Evolutionary conservation across 2,329 filamentous ascomycete genomes (phyloP).

Genomic region (Fusarium sp.): DNA sequence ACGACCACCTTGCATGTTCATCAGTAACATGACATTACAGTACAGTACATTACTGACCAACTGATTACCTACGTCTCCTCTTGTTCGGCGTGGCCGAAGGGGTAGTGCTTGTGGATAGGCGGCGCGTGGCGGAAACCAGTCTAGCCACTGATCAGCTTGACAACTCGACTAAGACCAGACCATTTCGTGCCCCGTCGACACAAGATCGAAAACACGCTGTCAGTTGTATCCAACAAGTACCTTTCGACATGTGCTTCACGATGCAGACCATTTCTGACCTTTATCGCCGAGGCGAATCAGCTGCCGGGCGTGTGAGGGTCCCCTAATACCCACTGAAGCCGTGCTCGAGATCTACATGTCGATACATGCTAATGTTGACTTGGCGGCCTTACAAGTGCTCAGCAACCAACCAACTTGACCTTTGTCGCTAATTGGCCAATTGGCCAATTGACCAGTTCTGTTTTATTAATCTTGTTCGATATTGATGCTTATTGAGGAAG

Average conservation of each 20-base stretch:
- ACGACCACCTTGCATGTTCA: background rate
- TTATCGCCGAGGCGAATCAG: background rate
- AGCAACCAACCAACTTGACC: background rate
- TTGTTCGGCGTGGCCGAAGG: slow-evolving; percentile 33
- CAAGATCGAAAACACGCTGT: background rate
- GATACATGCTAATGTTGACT: background rate
- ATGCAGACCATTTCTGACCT: background rate
- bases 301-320: background rate
- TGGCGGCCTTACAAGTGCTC: background rate
- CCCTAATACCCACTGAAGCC: background rate
- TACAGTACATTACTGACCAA: background rate
- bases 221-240: slow-evolving; percentile 5
- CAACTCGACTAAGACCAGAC: slow-evolving; percentile 9
- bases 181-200: background rate
- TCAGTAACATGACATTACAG: background rate
- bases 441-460: slow-evolving; percentile 8
- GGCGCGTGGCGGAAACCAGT: slow-evolving; percentile 30
- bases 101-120: slow-evolving; percentile 33
- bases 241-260: slow-evolving; percentile 15
- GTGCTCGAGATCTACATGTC: slow-evolving; percentile 12
- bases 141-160: slow-evolving; percentile 26
- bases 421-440: slow-evolving; percentile 15
- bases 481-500: background rate
- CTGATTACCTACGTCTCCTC: background rate
- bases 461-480: background rate